Conservation (phyloP, 257 asterid genomes). For the Gentiana macrophylla region DNA sequence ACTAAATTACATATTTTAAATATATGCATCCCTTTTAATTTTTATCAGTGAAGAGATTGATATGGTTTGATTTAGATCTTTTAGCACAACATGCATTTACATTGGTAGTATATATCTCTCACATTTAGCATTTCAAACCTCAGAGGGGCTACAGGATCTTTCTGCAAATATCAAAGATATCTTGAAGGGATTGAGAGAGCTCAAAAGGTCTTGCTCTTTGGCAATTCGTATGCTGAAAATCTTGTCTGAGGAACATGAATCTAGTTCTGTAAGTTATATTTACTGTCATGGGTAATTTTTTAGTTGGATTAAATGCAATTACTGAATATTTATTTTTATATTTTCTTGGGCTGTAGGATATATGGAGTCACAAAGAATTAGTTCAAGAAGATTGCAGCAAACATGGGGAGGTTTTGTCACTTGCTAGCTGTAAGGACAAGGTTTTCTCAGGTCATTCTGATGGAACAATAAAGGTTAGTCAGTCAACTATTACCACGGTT, state of each 20-base stretch:
- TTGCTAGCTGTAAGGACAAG: conserved; percentile 43
- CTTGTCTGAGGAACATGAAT: conserved; percentile 61
- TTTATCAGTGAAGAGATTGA: background rate
- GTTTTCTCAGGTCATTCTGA: conserved; percentile 76
- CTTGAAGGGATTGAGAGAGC: conserved; percentile 62
- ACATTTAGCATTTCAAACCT: conserved; percentile 7
- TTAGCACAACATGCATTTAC: background rate
- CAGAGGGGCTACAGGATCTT: conserved; percentile 68
- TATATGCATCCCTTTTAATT: background rate
- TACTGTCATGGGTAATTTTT: background rate
- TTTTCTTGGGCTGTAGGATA: conserved; percentile 38
- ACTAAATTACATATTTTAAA: background rate
- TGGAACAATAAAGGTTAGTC: conserved; percentile 65
- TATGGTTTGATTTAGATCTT: background rate
- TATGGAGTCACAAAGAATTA: conserved; percentile 60
- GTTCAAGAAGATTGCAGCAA: conserved; percentile 49
- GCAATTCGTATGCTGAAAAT: conserved; percentile 66
- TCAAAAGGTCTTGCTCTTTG: conserved; percentile 48
- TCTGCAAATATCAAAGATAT: conserved; percentile 54
- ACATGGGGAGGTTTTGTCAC: conserved; percentile 58
- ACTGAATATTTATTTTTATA: background rate
- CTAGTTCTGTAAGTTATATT: conserved; percentile 45
- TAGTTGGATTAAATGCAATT: background rate
- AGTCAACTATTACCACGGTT: background rate
- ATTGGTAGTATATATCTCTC: background rate